phyloP scores from a whole-genome alignment of 1,139 yeast species.

The Maudiozyma humilis region DNA sequence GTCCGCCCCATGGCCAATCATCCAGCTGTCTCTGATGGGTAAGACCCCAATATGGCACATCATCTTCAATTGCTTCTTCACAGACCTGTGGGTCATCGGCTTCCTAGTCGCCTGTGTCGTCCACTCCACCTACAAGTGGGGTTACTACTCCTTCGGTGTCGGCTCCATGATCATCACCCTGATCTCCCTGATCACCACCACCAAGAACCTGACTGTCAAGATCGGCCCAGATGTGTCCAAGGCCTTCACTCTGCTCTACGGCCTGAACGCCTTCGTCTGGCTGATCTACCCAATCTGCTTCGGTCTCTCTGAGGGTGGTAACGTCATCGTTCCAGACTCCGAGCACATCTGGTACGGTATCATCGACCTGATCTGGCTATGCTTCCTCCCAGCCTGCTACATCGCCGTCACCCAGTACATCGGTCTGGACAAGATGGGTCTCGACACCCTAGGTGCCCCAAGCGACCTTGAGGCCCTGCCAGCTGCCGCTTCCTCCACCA shows the following conservation, averaged over 20 bases:
- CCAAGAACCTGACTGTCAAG: constrained; percentile 19
- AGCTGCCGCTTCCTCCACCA: not conserved
- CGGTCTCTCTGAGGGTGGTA: constrained; percentile 63
- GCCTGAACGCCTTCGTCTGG: constrained; percentile 34
- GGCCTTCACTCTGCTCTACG: constrained; percentile 13
- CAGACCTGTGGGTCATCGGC: constrained; percentile 45
- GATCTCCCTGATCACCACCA: constrained; percentile 24
- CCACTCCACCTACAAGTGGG: constrained; percentile 58
- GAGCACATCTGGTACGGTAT: constrained; percentile 59
- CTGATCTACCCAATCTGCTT: constrained; percentile 49
- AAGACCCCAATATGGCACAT: constrained; percentile 36
- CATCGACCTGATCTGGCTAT: constrained; percentile 37
- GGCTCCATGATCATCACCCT: constrained; percentile 25
- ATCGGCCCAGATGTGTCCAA: constrained; percentile 17
- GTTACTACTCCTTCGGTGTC: constrained; percentile 29
- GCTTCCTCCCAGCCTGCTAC: constrained; percentile 9
- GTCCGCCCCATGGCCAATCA: constrained; percentile 47
- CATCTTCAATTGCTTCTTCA: constrained; percentile 37
- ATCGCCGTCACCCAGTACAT: constrained; percentile 17
- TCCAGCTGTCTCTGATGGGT: constrained; percentile 41
- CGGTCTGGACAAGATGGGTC: constrained; percentile 19
- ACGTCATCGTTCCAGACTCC: constrained; percentile 52
- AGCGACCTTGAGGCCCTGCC: constrained; percentile 1
- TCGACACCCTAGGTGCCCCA: constrained; percentile 30
- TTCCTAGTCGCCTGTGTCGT: constrained; percentile 49